Evolutionary conservation across 257 asterid genomes (phyloP), one percentile per base, ranked within the genome.

Genomic region (Penstemon newberryi): DNA sequence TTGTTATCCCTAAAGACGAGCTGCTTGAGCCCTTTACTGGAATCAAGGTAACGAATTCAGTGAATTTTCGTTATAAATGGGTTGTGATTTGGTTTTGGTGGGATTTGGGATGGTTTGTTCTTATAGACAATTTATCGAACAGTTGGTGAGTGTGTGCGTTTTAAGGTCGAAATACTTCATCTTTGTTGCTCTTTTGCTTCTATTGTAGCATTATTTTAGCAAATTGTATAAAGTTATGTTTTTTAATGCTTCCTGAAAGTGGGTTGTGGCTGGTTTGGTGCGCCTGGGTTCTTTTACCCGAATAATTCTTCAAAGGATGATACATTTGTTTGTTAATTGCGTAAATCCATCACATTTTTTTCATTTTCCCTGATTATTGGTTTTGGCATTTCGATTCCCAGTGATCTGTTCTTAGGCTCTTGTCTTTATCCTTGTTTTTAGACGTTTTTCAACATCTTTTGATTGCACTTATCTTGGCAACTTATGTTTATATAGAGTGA

Each of bases 1-100:
- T 93, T 45, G 13, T 87, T 18, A 81, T 93, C 51, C 97, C 96
- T 6, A 82, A 77, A 3, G 80, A 79, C n/a, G 98, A 93, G 87
- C 83, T 93, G 54, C 52, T 63, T 4, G 74, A 50, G 6, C 92
- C 96, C 12, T 85, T 85, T 47, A 74, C 68, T 8, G 96, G 97
- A 25, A 90, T 83, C 57, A 90, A 90, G 96, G 97, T 90, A 41
- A 4, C 47, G 6, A 37, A 7, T 43, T n/a, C 7, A 13, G 5
- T 37, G 12, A 4, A 39, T 58, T 55, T 43, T 6, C 33, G 25
- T n/a, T n/a, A 49, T 59, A 33, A 12, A 36, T 70, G 8, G 12
- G 42, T 56, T 55, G 62, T 46, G 73, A 38, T 3, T 60, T 46
- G 61, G 33, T 55, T 12, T 53, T 47, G 56, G 54, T 18, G 33